These are phyloP conservation scores for Spergularia marina DNA, from an alignment of 148 eudicot genomes.

Conservation along the genomic window DNA sequence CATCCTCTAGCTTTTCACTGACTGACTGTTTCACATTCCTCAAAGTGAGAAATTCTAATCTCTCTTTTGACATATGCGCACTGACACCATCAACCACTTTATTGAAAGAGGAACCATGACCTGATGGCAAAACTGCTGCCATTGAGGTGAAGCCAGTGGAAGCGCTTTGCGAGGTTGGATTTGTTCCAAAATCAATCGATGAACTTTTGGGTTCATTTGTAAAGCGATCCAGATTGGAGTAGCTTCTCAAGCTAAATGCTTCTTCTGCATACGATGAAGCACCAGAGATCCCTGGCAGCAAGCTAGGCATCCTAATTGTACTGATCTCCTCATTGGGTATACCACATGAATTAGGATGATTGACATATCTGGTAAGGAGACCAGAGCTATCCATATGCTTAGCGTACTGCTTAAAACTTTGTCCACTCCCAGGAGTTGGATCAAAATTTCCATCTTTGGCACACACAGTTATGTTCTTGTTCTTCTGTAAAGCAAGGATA, in stretches of 20 bases:
- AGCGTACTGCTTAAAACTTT: slow-evolving; percentile 26
- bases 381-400: slow-evolving; percentile 32
- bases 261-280: slow-evolving; percentile 25
- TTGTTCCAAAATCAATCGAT: slow-evolving; percentile 21
- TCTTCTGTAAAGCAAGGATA: slow-evolving; percentile 24
- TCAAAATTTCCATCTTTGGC: slow-evolving; percentile 21
- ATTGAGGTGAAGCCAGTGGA: slow-evolving; percentile 32
- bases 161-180: slow-evolving; percentile 20
- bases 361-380: slow-evolving; percentile 22
- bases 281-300: slow-evolving; percentile 24
- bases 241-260: slow-evolving; percentile 17
- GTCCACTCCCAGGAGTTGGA: slow-evolving; percentile 29
- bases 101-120: slow-evolving; percentile 24
- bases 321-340: slow-evolving; percentile 24
- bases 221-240: slow-evolving; percentile 18
- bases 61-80: slow-evolving; percentile 33
- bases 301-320: slow-evolving; percentile 12
- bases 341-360: slow-evolving; percentile 20
- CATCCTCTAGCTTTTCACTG: slow-evolving; percentile 22
- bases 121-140: slow-evolving; percentile 21
- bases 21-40: slow-evolving; percentile 18
- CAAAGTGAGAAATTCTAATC: slow-evolving; percentile 30
- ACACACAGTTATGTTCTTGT: slow-evolving; percentile 24
- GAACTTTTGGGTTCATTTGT: slow-evolving; percentile 15
- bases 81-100: slow-evolving; percentile 27